Evolutionary conservation across 23 red algal genomes (phyloP).

Genomic region (Agarophyton chilense): DNA sequence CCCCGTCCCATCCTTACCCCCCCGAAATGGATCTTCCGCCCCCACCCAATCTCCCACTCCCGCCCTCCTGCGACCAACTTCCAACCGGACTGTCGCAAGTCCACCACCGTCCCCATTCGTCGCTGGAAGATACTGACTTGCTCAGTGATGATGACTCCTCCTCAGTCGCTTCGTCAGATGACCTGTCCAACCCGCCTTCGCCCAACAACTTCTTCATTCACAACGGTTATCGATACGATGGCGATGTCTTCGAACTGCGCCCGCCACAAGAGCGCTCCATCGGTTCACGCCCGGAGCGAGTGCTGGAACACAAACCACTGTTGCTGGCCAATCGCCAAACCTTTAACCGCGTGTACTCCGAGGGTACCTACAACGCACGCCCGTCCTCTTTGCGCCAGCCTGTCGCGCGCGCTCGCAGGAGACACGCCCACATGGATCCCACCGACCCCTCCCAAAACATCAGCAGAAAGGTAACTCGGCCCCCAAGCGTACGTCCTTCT

Average conservation of each 20-base stretch:
- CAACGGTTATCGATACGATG: slow-evolving; percentile 80
- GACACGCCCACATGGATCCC: background rate
- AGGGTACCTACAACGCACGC: slow-evolving; percentile 67
- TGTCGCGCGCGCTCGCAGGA: background rate
- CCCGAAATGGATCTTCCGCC: background rate
- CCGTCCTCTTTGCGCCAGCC: slow-evolving; percentile 61
- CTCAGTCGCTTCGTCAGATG: background rate
- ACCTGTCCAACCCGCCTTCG: background rate
- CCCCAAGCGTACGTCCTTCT: slow-evolving; percentile 32
- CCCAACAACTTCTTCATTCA: slow-evolving; percentile 77
- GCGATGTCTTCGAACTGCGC: slow-evolving; percentile 63
- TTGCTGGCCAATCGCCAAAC: slow-evolving; percentile 59
- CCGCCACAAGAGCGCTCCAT: slow-evolving; percentile 74
- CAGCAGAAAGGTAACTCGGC: slow-evolving; percentile 5
- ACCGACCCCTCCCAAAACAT: background rate
- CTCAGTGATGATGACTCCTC: background rate
- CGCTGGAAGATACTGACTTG: background rate
- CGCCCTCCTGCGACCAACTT: background rate
- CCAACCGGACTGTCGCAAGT: background rate
- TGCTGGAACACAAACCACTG: slow-evolving; percentile 71
- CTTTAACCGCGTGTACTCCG: slow-evolving; percentile 80
- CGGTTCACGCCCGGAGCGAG: slow-evolving; percentile 55
- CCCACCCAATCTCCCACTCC: background rate
- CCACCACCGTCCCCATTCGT: background rate
- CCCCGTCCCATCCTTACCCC: background rate